Evolutionary conservation across 139 green algal species (phyloP).

Genomic region (Desmodesmus armatus): DNA sequence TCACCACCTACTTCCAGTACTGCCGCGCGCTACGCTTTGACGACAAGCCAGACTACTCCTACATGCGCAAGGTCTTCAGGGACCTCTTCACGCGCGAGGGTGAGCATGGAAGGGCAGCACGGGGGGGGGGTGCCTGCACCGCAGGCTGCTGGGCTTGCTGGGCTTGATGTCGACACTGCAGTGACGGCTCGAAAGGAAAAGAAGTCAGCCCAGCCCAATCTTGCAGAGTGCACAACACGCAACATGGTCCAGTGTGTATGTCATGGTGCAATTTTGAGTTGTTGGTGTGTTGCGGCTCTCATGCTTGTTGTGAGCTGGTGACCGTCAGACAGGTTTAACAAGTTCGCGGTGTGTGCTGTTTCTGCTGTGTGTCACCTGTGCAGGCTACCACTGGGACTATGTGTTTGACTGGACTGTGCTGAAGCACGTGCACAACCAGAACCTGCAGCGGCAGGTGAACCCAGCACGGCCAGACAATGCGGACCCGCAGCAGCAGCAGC

Average conservation of each 20-base stretch:
- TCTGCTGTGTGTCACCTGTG: neutral
- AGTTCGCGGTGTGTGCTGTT: neutral
- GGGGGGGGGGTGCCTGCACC: neutral
- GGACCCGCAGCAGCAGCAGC: constrained; percentile 26
- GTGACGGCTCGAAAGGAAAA: too few relatives aligned
- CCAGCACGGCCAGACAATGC: constrained; percentile 1
- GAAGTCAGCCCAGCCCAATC: too few relatives aligned
- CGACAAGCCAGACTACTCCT: constrained; percentile 99
- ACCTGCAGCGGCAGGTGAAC: constrained; percentile 39
- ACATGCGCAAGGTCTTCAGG: constrained; percentile 98
- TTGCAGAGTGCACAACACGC: too few relatives aligned
- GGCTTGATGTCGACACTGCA: too few relatives aligned
- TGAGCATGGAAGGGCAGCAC: constrained; percentile 42
- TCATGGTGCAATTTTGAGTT: neutral
- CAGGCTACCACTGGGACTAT: constrained; percentile 99
- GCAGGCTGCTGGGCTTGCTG: neutral
- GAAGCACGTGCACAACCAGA: constrained; percentile 46
- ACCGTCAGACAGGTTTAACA: too few relatives aligned
- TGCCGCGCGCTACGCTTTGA: constrained; percentile 97
- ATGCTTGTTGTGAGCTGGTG: too few relatives aligned
- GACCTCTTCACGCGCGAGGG: constrained; percentile 98
- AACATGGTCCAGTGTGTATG: neutral
- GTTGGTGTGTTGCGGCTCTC: neutral
- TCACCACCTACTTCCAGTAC: constrained; percentile 96
- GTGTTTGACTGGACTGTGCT: constrained; percentile 95